These are phyloP conservation scores for Moringa oleifera DNA, from an alignment of 345 rosid species.

Conservation along the genomic window DNA sequence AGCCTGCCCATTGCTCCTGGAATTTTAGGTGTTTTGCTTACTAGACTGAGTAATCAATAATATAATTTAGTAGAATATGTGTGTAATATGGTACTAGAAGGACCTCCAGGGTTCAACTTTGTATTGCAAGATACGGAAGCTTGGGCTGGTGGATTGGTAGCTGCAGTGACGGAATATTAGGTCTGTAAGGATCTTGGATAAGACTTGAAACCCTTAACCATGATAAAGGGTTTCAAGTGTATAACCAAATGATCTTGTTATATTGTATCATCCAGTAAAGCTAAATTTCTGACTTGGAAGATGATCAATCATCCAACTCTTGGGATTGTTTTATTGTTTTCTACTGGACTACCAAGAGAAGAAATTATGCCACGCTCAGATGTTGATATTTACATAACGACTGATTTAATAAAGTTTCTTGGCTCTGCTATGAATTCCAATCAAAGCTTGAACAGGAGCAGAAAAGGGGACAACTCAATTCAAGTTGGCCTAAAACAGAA, in stretches of 20 bases:
- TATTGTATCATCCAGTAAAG: too few relatives aligned
- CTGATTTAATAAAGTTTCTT: too few relatives aligned
- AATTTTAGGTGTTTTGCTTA: too few relatives aligned
- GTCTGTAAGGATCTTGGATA: not conserved
- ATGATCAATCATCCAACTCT: not conserved
- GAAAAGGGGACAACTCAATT: not conserved
- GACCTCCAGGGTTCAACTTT: too few relatives aligned
- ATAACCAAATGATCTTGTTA: not conserved
- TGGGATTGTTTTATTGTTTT: too few relatives aligned
- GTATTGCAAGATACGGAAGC: not conserved
- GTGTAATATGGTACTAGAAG: too few relatives aligned
- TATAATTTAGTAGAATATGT: too few relatives aligned
- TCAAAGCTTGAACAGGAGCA: not conserved
- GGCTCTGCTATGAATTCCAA: not conserved
- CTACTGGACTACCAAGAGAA: too few relatives aligned
- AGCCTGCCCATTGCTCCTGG: not conserved
- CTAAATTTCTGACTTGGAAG: too few relatives aligned
- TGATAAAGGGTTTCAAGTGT: not conserved
- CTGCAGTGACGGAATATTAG: not conserved
- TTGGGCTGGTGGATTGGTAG: not conserved
- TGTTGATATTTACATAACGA: not conserved
- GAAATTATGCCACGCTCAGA: not conserved
- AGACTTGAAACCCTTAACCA: not conserved
- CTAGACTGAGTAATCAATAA: not conserved
- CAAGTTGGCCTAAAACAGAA: slow-evolving; percentile 30